Percentiles rank a stretch among this genome's conserved stretches.
Evolutionary conservation across 2,329 filamentous ascomycete species (phyloP).

Genomic region (Alternaria postmessia): DNA sequence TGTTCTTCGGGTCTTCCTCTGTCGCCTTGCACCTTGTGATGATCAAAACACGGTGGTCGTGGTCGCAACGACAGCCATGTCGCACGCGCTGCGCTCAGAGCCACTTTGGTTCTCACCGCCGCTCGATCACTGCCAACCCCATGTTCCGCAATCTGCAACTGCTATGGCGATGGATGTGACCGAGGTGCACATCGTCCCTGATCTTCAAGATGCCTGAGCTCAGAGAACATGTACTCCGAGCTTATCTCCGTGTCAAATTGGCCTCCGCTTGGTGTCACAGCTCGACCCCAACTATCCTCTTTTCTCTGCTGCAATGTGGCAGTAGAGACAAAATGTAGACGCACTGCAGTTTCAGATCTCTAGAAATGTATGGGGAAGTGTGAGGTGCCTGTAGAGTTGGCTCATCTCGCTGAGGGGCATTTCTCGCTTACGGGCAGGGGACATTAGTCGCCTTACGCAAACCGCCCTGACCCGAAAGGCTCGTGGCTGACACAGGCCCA

Average conservation of each 20-base stretch:
- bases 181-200: neutral
- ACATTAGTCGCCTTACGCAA: neutral
- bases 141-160: neutral
- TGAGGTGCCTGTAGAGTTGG: neutral
- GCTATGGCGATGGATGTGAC: neutral
- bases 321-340: neutral
- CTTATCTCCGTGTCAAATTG: neutral
- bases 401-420: neutral
- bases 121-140: neutral
- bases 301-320: neutral
- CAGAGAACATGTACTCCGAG: neutral
- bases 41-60: neutral
- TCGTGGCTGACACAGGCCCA: too few relatives aligned
- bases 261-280: neutral
- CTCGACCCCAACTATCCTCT: neutral
- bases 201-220: neutral
- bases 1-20: neutral
- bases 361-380: neutral
- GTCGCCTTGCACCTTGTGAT: neutral
- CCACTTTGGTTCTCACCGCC: neutral
- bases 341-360: neutral
- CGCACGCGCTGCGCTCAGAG: neutral
- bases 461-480: too few relatives aligned
- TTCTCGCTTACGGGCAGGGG: neutral
- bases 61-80: neutral